Percentiles rank a stretch among this genome's conserved stretches.
Conservation (phyloP, 2,329 filamentous ascomycete genomes). For the Oidium heveae region DNA sequence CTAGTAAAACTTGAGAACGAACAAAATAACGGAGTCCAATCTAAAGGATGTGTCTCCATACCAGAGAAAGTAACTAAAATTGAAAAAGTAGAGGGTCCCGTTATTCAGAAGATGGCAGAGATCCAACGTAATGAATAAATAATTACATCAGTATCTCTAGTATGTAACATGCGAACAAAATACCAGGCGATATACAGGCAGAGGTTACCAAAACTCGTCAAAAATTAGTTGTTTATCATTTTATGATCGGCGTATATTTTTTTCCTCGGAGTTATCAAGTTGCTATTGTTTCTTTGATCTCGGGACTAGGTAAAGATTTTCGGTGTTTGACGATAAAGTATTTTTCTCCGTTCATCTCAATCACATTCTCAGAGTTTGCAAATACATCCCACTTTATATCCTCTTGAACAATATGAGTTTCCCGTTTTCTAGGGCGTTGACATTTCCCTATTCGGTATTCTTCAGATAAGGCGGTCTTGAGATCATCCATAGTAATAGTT, state of each 20-base stretch:
- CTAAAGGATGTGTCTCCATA: slow-evolving; percentile 10
- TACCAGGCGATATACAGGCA: background rate
- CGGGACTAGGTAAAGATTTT: background rate
- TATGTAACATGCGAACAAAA: background rate
- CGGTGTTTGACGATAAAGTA: background rate
- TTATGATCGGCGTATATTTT: background rate
- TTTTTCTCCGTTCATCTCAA: background rate
- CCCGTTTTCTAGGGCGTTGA: slow-evolving; percentile 10
- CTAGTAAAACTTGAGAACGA: slow-evolving; percentile 18
- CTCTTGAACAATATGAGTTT: background rate
- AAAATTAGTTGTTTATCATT: background rate
- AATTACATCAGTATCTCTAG: background rate
- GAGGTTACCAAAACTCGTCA: background rate
- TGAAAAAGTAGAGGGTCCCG: background rate
- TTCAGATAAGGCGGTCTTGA: slow-evolving; percentile 24
- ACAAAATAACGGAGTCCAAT: slow-evolving; percentile 11
- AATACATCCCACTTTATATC: background rate
- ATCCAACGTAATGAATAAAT: too few relatives aligned
- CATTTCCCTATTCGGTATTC: slow-evolving; percentile 32
- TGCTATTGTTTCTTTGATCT: background rate
- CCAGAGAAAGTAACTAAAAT: slow-evolving; percentile 2
- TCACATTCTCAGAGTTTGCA: background rate
- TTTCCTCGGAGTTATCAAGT: background rate
- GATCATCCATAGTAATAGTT: slow-evolving; percentile 27
- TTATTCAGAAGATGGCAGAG: background rate